A percentile compares a stretch with the other conserved stretches of the same genome.
Evolutionary conservation across 1,284 basidiomycete species (phyloP).

Genomic region (Pyrrhoderma noxium): DNA sequence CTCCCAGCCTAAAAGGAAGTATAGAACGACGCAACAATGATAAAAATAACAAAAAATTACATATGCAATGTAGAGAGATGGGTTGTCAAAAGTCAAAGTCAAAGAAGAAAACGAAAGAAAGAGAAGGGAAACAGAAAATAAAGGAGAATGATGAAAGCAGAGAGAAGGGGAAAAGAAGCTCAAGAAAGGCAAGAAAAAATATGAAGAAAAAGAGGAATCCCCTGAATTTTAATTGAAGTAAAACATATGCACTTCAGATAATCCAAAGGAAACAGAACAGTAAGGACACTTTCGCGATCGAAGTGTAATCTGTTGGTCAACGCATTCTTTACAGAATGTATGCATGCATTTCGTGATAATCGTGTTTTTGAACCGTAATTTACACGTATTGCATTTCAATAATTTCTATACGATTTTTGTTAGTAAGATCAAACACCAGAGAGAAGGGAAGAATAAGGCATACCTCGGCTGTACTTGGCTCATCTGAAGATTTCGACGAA

Average conservation of each 20-base stretch:
- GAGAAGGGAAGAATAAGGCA: slow-evolving; percentile 39
- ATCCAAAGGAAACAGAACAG: slow-evolving; percentile 80
- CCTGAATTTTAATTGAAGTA: slow-evolving; percentile 64
- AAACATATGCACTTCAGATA: slow-evolving; percentile 80
- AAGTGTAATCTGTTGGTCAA: slow-evolving; percentile 83
- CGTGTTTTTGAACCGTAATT: slow-evolving; percentile 75
- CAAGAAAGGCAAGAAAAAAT: neutral
- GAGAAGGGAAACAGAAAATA: too few relatives aligned
- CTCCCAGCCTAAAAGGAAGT: neutral
- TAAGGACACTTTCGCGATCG: slow-evolving; percentile 95
- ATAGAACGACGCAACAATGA: slow-evolving; percentile 5
- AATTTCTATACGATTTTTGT: slow-evolving; percentile 50
- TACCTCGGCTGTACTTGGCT: too few relatives aligned
- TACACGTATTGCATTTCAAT: slow-evolving; percentile 90
- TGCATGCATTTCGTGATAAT: slow-evolving; percentile 94
- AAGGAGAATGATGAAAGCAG: too few relatives aligned
- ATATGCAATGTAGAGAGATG: slow-evolving; percentile 18
- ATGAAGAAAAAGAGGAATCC: neutral
- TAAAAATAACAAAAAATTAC: slow-evolving; percentile 16
- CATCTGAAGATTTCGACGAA: slow-evolving; percentile 26
- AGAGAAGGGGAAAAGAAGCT: neutral
- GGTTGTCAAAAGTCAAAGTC: neutral
- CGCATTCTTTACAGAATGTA: slow-evolving; percentile 85
- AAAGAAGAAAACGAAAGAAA: neutral
- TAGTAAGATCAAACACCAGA: neutral